A percentile compares a stretch with the other conserved stretches of the same genome.
Evolutionary conservation across 805 yeast genomes (phyloP).

Genomic region (Deakozyma indianensis): DNA sequence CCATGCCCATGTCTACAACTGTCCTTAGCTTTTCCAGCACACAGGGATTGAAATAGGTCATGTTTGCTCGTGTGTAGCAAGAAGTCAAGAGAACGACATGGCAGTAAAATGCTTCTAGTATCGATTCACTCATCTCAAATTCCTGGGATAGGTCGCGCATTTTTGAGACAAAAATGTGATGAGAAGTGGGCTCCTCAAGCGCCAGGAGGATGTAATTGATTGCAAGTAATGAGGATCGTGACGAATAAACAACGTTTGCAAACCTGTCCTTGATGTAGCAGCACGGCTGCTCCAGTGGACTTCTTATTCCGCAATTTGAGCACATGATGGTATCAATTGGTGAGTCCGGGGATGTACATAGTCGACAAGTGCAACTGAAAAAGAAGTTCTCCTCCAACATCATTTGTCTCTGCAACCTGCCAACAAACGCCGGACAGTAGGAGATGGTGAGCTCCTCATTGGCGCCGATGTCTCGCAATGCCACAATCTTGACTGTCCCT

Average conservation of each 20-base stretch:
- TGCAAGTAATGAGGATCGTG: neutral
- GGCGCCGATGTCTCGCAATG: slow-evolving; percentile 3
- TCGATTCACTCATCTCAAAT: neutral
- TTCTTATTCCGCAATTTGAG: too few relatives aligned
- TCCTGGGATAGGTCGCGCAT: neutral
- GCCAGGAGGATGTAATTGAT: neutral
- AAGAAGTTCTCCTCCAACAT: neutral
- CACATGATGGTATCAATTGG: too few relatives aligned
- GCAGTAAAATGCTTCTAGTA: neutral
- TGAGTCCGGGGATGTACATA: too few relatives aligned
- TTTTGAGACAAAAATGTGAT: neutral
- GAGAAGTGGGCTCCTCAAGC: neutral
- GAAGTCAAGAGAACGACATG: neutral
- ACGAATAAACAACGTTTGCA: neutral
- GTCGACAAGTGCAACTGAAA: neutral
- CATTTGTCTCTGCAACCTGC: neutral
- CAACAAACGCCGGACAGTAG: slow-evolving; percentile 2
- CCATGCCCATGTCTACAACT: neutral
- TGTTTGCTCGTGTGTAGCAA: neutral
- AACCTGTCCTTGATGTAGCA: neutral
- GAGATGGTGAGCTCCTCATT: slow-evolving; percentile 8
- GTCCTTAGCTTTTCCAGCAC: neutral
- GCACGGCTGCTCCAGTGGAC: neutral
- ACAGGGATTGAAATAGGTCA: neutral
- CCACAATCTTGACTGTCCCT: slow-evolving; percentile 1